Evolutionary conservation across 805 yeast genomes (phyloP), one percentile per base, ranked within the genome.

Genomic region (Ogataea minuta): DNA sequence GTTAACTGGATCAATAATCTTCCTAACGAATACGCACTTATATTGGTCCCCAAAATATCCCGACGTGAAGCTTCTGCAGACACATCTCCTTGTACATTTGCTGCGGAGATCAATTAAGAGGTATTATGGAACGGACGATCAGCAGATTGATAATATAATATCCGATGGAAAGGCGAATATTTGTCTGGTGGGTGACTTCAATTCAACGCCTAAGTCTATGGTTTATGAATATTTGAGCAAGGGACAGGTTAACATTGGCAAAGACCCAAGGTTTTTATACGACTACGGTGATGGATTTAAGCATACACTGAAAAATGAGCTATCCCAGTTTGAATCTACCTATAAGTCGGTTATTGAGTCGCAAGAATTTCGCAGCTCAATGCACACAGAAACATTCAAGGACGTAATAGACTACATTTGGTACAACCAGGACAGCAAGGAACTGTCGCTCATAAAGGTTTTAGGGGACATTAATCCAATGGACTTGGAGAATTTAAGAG

Each of bases 351-450:
- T 62, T 17, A 60, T 48, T 28, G 51, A 53, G 11, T 25, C 43
- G 2, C 42, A 49, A 1, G 14, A 34, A 15, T 60, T 62, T 40
- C 45, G 40, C 3, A 49, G 54, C 28, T 72, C 78, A 1, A 73
- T 77, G 25, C 76, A 67, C 47, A 72, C 82, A 0, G 67, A 67
- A 6, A 67, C 72, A 39, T 60, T 74, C 39, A 70, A 71, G 31
- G 75, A 74, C 8, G 68, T 76, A 2, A 75, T 78, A 31, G 84
- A 79, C 52, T 79, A 77, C 49, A 72, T 78, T 5, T 77, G 81
- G 79, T 74, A 63, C 48, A 71, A 71, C 39, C 56, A 60, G 11
- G 47, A 57, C 9, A 45, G 45, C 34, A 45, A 48, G 13, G 68
- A 66, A 31, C 54, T 77, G 16, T 52, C 59, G 31, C 58, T 73